Evolutionary conservation across 805 yeast genomes (phyloP).

Genomic region (Cyberlindnera mycetangii): DNA sequence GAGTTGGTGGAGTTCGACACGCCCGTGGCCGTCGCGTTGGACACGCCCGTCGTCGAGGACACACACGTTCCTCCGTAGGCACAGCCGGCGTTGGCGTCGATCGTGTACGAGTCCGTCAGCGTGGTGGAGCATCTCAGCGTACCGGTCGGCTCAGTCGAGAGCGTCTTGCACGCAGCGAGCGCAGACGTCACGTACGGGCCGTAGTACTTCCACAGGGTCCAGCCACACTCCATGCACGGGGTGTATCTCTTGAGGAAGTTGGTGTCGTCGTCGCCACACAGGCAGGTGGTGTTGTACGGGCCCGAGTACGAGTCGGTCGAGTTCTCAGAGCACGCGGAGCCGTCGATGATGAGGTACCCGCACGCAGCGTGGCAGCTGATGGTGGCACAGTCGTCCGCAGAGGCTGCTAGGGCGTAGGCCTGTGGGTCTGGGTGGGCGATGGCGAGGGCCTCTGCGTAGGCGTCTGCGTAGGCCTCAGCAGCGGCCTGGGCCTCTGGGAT

Average conservation of each 20-base stretch:
- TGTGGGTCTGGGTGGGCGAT: slow-evolving; percentile 32
- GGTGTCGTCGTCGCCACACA: slow-evolving; percentile 30
- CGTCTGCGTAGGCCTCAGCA: slow-evolving; percentile 26
- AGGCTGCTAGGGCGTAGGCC: slow-evolving; percentile 31
- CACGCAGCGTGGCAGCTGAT: slow-evolving; percentile 35
- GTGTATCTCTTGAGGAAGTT: slow-evolving; percentile 29
- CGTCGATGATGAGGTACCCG: slow-evolving; percentile 33
- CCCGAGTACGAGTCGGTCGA: slow-evolving; percentile 23
- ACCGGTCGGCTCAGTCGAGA: slow-evolving; percentile 37
- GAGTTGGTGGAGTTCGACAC: slow-evolving; percentile 16
- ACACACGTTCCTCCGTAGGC: slow-evolving; percentile 20
- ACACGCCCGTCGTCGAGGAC: slow-evolving; percentile 2
- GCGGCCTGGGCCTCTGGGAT: slow-evolving; percentile 24
- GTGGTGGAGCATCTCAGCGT: slow-evolving; percentile 30
- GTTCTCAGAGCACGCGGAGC: slow-evolving; percentile 28
- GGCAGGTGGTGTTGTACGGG: slow-evolving; percentile 32
- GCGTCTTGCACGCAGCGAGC: slow-evolving; percentile 31
- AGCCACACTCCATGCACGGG: slow-evolving; percentile 39
- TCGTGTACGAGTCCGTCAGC: slow-evolving; percentile 21
- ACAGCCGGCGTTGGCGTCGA: slow-evolving; percentile 19
- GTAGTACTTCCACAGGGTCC: slow-evolving; percentile 39
- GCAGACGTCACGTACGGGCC: slow-evolving; percentile 31
- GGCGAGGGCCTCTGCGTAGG: slow-evolving; percentile 29
- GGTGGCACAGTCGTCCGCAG: slow-evolving; percentile 31
- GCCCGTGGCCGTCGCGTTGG: slow-evolving; percentile 3